A percentile compares a stretch with the other conserved stretches of the same genome.
phyloP scores from a whole-genome alignment of 805 yeast species.

The Brettanomyces naardenensis region DNA sequence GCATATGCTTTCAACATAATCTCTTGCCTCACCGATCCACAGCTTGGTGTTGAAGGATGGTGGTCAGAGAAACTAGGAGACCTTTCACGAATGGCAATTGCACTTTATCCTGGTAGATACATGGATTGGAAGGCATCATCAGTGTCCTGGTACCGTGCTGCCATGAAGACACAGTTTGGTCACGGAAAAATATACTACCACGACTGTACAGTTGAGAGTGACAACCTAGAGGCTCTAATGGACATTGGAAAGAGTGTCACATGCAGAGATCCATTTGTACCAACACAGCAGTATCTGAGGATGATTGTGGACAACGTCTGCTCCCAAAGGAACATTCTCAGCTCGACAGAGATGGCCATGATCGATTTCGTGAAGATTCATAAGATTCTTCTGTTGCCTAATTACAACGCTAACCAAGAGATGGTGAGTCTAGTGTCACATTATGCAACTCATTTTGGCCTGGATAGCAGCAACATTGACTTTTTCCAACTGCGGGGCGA shows the following conservation, averaged over 20 bases:
- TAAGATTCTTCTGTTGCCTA: constrained; percentile 57
- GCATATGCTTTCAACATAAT: constrained; percentile 62
- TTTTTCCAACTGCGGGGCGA: constrained; percentile 45
- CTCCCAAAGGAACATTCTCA: constrained; percentile 51
- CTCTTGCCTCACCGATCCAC: constrained; percentile 45
- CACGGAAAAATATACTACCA: constrained; percentile 85
- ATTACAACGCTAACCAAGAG: constrained; percentile 45
- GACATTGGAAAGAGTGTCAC: constrained; percentile 73
- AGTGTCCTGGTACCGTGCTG: constrained; percentile 73
- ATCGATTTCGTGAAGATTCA: constrained; percentile 60
- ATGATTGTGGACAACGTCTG: constrained; percentile 74
- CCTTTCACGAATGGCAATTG: constrained; percentile 80
- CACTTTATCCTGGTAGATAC: constrained; percentile 67
- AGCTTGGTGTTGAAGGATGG: constrained; percentile 53
- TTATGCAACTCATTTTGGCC: constrained; percentile 60
- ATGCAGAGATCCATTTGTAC: constrained; percentile 78
- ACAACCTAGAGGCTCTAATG: constrained; percentile 67
- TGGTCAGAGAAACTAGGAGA: constrained; percentile 89
- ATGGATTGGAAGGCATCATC: constrained; percentile 84
- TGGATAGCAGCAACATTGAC: constrained; percentile 55
- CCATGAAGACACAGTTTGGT: constrained; percentile 69
- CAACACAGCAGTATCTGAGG: constrained; percentile 69
- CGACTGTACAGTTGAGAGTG: constrained; percentile 79
- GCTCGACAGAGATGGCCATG: constrained; percentile 51
- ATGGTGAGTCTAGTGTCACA: constrained; percentile 52